phyloP scores from a whole-genome alignment of 139 green algal genomes.

The Tetradesmus lagerheimii region DNA sequence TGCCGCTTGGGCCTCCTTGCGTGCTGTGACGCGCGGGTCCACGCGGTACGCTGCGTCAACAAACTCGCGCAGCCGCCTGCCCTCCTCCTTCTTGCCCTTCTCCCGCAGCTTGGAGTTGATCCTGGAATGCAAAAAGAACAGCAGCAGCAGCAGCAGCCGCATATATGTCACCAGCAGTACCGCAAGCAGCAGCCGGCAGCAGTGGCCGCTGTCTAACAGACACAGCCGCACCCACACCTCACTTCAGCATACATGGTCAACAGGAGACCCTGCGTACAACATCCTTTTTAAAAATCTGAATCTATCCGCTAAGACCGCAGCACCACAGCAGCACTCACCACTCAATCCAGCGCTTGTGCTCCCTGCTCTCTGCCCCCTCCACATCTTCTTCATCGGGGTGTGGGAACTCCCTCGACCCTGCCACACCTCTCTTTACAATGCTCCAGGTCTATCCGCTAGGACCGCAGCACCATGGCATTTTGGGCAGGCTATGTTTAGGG shows the following conservation, averaged over 20 bases:
- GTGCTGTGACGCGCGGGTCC: slow-evolving; percentile 83
- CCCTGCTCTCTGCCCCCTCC: slow-evolving; percentile 84
- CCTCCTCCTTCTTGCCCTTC: slow-evolving; percentile 97
- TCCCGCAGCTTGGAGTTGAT: slow-evolving; percentile 95
- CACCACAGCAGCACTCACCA: slow-evolving; percentile 38
- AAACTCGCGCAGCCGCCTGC: slow-evolving; percentile 85
- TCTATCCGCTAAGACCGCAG: too few relatives aligned
- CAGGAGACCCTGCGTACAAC: too few relatives aligned
- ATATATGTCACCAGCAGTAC: neutral
- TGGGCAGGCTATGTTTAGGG: too few relatives aligned
- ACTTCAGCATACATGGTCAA: too few relatives aligned
- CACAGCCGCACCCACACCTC: too few relatives aligned
- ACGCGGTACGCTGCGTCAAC: slow-evolving; percentile 88
- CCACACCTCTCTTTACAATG: too few relatives aligned
- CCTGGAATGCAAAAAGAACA: slow-evolving; percentile 12
- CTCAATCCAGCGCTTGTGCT: slow-evolving; percentile 95
- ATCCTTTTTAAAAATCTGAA: too few relatives aligned
- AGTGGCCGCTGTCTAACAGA: too few relatives aligned
- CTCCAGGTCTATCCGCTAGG: too few relatives aligned
- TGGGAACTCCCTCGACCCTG: slow-evolving; percentile 97
- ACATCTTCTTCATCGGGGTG: slow-evolving; percentile 97
- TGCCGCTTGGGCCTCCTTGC: slow-evolving; percentile 81
- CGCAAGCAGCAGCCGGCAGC: neutral
- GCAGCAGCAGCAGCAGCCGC: neutral
- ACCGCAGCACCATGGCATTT: too few relatives aligned